These are phyloP conservation scores for Arabidopsis arenosa DNA, from an alignment of 345 rosid genomes.

Conservation along the genomic window DNA sequence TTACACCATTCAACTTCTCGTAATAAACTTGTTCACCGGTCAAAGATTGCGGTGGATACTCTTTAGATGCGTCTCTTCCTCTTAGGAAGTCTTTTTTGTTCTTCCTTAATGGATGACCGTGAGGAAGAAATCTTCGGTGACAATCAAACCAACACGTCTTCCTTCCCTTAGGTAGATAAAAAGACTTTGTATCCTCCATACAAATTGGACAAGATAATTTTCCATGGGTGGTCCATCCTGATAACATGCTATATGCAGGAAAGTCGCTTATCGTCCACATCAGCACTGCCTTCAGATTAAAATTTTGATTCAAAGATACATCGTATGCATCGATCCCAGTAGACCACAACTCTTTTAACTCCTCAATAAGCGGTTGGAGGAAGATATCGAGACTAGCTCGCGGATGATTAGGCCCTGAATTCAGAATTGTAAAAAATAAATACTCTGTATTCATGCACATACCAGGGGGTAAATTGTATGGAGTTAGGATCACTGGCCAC, in stretches of 20 bases:
- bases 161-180: neutral
- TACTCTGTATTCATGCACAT: too few species aligned
- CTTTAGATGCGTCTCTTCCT: neutral
- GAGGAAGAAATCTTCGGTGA: neutral
- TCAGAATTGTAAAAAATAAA: too few species aligned
- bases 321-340: too few species aligned
- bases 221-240: neutral
- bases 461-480: neutral
- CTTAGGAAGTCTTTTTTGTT: neutral
- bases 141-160: neutral
- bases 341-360: too few species aligned
- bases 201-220: neutral
- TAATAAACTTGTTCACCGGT: too few species aligned
- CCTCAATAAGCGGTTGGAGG: too few species aligned
- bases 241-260: neutral
- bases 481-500: neutral
- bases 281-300: neutral
- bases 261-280: neutral
- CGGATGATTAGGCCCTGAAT: too few species aligned
- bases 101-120: neutral
- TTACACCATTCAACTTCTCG: too few species aligned
- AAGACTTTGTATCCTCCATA: neutral
- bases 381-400: too few species aligned
- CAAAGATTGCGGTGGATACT: too few species aligned
- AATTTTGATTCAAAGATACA: neutral